phyloP scores from a whole-genome alignment of 2,329 filamentous ascomycete species.

The Sporothrix phasma region DNA sequence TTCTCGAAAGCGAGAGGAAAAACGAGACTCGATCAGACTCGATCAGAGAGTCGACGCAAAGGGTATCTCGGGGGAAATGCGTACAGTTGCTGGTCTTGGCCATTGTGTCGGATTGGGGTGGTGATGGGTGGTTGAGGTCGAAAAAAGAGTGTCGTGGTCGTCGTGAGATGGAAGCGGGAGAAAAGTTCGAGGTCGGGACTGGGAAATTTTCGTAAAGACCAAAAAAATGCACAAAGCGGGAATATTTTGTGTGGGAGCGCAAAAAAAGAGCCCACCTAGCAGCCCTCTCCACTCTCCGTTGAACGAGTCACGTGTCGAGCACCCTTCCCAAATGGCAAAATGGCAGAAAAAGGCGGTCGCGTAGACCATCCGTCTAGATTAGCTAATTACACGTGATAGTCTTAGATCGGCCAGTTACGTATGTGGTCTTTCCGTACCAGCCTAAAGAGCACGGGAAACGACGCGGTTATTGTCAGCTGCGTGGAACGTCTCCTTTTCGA shows the following conservation, averaged over 20 bases:
- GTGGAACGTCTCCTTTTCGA: constrained; percentile 4
- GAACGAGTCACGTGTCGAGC: neutral
- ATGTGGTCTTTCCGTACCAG: neutral
- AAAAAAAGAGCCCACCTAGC: constrained; percentile 8
- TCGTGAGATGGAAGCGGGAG: neutral
- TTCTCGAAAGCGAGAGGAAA: neutral
- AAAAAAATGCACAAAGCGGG: neutral
- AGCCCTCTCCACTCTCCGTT: constrained; percentile 9
- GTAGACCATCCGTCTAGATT: neutral
- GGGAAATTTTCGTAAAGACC: constrained; percentile 10
- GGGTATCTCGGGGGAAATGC: neutral
- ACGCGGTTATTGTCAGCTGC: constrained; percentile 4
- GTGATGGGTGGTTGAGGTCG: constrained; percentile 1
- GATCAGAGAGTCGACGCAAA: neutral
- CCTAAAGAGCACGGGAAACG: neutral
- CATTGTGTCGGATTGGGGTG: constrained; percentile 16
- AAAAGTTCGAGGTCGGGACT: constrained; percentile 4
- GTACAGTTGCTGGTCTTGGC: constrained; percentile 19
- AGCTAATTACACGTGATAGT: neutral
- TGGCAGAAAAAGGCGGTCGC: constrained; percentile 8
- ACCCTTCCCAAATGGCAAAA: neutral
- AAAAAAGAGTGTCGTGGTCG: constrained; percentile 12
- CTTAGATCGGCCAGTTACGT: neutral
- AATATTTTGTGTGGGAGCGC: constrained; percentile 11
- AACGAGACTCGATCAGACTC: neutral